A percentile compares a stretch with the other conserved stretches of the same genome.
Conservation (phyloP, 192 early-diverging fungal species). For the Backusella westeae region DNA sequence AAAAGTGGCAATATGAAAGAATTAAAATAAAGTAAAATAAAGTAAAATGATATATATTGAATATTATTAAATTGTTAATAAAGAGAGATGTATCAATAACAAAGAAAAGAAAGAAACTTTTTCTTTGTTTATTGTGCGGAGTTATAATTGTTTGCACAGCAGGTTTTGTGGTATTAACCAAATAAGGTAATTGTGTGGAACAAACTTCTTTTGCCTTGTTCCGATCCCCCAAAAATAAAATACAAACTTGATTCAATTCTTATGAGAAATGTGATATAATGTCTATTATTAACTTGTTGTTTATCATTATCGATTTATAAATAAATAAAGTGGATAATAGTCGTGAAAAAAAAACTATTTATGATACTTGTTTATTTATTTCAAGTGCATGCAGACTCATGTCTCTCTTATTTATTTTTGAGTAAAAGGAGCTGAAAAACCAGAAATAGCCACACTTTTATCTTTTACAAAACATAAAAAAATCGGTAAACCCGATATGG, state of each 20-base stretch:
- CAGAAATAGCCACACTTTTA: neutral
- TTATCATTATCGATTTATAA: neutral
- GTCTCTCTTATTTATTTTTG: neutral
- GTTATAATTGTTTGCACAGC: neutral
- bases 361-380: neutral
- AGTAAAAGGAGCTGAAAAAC: neutral
- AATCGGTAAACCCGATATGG: neutral
- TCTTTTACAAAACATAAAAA: neutral
- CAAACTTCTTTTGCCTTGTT: neutral
- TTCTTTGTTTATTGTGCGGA: neutral
- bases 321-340: neutral
- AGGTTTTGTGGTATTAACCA: neutral
- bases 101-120: neutral
- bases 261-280: neutral
- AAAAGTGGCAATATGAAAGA: neutral
- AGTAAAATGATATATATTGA: neutral
- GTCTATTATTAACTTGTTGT: neutral
- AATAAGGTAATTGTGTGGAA: neutral
- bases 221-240: neutral
- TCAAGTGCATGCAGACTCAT: neutral
- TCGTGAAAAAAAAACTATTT: neutral
- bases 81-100: neutral
- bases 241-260: neutral
- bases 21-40: neutral
- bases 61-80: neutral